These are phyloP conservation scores for Cryomyces minteri DNA, from an alignment of 495 filamentous ascomycete species.

Conservation along the genomic window DNA sequence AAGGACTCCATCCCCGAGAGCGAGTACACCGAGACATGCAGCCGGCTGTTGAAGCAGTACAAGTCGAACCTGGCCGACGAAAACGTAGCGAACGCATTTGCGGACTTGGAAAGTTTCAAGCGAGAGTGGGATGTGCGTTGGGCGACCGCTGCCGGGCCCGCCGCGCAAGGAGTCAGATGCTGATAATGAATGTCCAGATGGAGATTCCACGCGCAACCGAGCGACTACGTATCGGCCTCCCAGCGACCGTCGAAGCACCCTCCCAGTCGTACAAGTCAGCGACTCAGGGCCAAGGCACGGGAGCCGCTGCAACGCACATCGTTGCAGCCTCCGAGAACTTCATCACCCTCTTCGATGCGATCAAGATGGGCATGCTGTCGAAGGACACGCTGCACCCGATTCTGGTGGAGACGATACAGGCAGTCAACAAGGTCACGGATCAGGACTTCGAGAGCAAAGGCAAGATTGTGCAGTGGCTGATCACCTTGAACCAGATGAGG, in stretches of 20 bases:
- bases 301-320: constrained; percentile 53
- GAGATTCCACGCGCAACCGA: constrained; percentile 91
- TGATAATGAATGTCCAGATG: constrained; percentile 32
- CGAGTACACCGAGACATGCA: constrained; percentile 92
- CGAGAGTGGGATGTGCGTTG: constrained; percentile 65
- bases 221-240: constrained; percentile 75
- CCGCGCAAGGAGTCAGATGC: not conserved
- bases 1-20: constrained; percentile 83
- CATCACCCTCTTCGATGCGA: constrained; percentile 91
- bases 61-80: constrained; percentile 83
- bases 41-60: constrained; percentile 87
- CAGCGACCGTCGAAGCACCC: constrained; percentile 38
- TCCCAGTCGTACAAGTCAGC: constrained; percentile 20
- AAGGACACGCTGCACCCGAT: constrained; percentile 94
- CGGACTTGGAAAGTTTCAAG: constrained; percentile 87
- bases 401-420: constrained; percentile 84
- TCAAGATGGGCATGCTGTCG: constrained; percentile 70
- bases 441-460: constrained; percentile 82
- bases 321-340: constrained; percentile 88
- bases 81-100: constrained; percentile 63
- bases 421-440: constrained; percentile 89
- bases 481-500: constrained; percentile 91
- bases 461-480: constrained; percentile 97
- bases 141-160: not conserved
- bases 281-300: constrained; percentile 13